Evolutionary conservation across 371 early-diverging fungal genomes (phyloP).

Genomic region (Dentiscutata heterogama): DNA sequence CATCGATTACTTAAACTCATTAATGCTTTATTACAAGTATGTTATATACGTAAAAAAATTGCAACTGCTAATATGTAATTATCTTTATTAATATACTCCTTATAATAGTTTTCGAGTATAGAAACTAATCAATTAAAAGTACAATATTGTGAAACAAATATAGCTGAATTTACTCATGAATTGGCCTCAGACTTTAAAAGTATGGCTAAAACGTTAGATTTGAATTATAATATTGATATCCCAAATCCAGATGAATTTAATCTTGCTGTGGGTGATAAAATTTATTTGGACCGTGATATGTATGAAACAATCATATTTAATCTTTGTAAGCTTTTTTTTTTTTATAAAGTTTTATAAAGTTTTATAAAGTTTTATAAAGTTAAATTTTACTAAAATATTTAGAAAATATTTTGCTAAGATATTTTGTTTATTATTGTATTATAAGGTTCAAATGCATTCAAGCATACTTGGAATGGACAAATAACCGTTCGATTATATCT

Average conservation of each 20-base stretch:
- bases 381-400: too few relatives aligned
- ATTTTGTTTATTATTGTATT: neutral
- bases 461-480: slow-evolving; percentile 53
- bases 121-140: slow-evolving; percentile 61
- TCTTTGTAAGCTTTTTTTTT: slow-evolving; percentile 40
- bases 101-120: slow-evolving; percentile 11
- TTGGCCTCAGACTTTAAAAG: slow-evolving; percentile 57
- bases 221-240: slow-evolving; percentile 50
- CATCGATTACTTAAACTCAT: slow-evolving; percentile 60
- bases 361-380: neutral
- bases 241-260: slow-evolving; percentile 45
- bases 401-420: too few relatives aligned
- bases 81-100: neutral
- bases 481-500: slow-evolving; percentile 53
- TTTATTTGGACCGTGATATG: slow-evolving; percentile 60
- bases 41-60: too few relatives aligned
- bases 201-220: slow-evolving; percentile 50
- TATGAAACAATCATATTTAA: slow-evolving; percentile 61
- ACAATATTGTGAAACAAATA: slow-evolving; percentile 54
- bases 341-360: too few relatives aligned
- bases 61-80: neutral
- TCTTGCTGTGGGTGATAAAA: slow-evolving; percentile 26
- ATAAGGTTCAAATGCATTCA: slow-evolving; percentile 57
- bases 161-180: slow-evolving; percentile 55
- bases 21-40: slow-evolving; percentile 56